A percentile compares a stretch with the other conserved stretches of the same genome.
Evolutionary conservation across 176 grass and related monocot species (phyloP).

Genomic region (bread wheat (Triticum aestivum)): IWGSC_CS_RefSeq_v2.1 NC_057800.1:33771937-33772436

Average conservation of each 20-base stretch:
- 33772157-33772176: neutral
- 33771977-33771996: conserved; percentile 48
- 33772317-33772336: neutral
- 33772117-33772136: neutral
- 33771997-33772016: conserved; percentile 91
- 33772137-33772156: neutral
- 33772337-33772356: conserved; percentile 86
- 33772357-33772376: conserved; percentile 41
- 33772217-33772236: neutral
- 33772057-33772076: conserved; percentile 85
- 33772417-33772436: conserved; percentile 67
- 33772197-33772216: neutral
- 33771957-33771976: neutral
- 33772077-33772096: conserved; percentile 68
- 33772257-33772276: neutral
- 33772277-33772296: neutral
- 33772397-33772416: conserved; percentile 69
- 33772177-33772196: neutral
- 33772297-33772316: neutral
- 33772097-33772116: conserved; percentile 36
- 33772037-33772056: conserved; percentile 87
- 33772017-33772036: conserved; percentile 93
- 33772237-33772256: neutral
- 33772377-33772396: conserved; percentile 63
- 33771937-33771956: neutral